Evolutionary conservation across 2,329 filamentous ascomycete genomes (phyloP).

Genomic region (Nemania serpens): DNA sequence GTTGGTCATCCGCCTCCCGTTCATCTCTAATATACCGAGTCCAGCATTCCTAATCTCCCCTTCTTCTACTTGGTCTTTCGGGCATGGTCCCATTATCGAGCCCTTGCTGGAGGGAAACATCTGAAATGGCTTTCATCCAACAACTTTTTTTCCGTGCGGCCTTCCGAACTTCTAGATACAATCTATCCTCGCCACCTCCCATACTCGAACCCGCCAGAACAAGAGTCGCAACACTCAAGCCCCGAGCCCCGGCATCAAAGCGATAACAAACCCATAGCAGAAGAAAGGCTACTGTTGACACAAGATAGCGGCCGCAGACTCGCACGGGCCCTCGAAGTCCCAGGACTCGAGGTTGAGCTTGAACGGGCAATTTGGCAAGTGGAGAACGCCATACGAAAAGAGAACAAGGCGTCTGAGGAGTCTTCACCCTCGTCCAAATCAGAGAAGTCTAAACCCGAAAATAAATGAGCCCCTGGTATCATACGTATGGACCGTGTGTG

Average conservation of each 20-base stretch:
- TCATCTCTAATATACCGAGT: conserved; percentile 24
- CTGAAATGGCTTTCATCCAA: conserved; percentile 80
- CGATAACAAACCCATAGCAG: conserved; percentile 30
- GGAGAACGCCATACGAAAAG: conserved; percentile 50
- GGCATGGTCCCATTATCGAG: conserved; percentile 90
- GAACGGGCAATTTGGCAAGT: conserved; percentile 80
- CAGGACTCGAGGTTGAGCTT: conserved; percentile 72
- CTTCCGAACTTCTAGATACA: conserved; percentile 72
- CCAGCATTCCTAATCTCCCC: conserved; percentile 85
- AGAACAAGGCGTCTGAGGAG: conserved; percentile 1
- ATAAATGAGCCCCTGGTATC: conserved; percentile 9
- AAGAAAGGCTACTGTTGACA: conserved; percentile 56
- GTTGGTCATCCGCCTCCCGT: not conserved
- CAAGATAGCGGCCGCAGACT: conserved; percentile 61
- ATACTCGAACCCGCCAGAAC: conserved; percentile 30
- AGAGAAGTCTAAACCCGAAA: conserved; percentile 6
- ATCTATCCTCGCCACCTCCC: conserved; percentile 60
- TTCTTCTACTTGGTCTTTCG: conserved; percentile 96
- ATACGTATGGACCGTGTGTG: not conserved
- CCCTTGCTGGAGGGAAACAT: conserved; percentile 81
- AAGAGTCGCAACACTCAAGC: conserved; percentile 37
- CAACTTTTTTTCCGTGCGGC: conserved; percentile 67
- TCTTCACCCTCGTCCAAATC: not conserved
- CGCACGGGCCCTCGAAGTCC: conserved; percentile 66
- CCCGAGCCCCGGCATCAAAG: conserved; percentile 28